Evolutionary conservation across 2,329 filamentous ascomycete genomes (phyloP).

Genomic region (Pezicula rhizophila): DNA sequence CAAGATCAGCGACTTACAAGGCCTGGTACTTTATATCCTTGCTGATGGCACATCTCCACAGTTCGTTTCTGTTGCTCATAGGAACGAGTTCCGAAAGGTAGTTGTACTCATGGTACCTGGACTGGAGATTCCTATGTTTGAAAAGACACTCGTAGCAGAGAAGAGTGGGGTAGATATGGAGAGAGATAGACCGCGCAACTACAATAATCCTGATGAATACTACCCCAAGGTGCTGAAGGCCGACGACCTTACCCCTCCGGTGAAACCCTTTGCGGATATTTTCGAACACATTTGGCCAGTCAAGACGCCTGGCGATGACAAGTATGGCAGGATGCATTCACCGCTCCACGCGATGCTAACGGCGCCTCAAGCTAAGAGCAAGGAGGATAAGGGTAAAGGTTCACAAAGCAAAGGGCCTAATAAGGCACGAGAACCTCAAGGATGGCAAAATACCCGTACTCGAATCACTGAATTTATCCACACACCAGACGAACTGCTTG

Average conservation of each 20-base stretch:
- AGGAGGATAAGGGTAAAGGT: slow-evolving; percentile 51
- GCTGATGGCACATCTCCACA: slow-evolving; percentile 59
- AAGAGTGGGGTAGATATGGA: slow-evolving; percentile 3
- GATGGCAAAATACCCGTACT: slow-evolving; percentile 70
- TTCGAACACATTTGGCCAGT: slow-evolving; percentile 89
- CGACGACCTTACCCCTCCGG: slow-evolving; percentile 43
- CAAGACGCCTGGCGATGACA: slow-evolving; percentile 79
- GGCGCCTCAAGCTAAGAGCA: slow-evolving; percentile 62
- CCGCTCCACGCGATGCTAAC: slow-evolving; percentile 80
- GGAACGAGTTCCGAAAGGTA: slow-evolving; percentile 66
- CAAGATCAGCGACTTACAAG: slow-evolving; percentile 56
- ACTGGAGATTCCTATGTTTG: slow-evolving; percentile 85
- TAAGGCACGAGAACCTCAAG: slow-evolving; percentile 55
- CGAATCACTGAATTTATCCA: slow-evolving; percentile 76
- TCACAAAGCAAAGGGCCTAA: slow-evolving; percentile 32
- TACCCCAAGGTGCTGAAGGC: slow-evolving; percentile 48
- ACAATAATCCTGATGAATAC: slow-evolving; percentile 51
- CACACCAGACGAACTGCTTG: slow-evolving; percentile 64
- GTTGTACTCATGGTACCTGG: slow-evolving; percentile 91
- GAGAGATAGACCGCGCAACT: slow-evolving; percentile 11
- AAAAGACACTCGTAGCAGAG: slow-evolving; percentile 35
- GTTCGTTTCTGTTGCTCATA: slow-evolving; percentile 58
- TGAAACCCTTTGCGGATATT: slow-evolving; percentile 69
- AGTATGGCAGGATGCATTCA: slow-evolving; percentile 74
- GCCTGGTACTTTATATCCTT: slow-evolving; percentile 59